Conservation (phyloP, 768 basidiomycete species). For the Termitomyces sp. region DNA sequence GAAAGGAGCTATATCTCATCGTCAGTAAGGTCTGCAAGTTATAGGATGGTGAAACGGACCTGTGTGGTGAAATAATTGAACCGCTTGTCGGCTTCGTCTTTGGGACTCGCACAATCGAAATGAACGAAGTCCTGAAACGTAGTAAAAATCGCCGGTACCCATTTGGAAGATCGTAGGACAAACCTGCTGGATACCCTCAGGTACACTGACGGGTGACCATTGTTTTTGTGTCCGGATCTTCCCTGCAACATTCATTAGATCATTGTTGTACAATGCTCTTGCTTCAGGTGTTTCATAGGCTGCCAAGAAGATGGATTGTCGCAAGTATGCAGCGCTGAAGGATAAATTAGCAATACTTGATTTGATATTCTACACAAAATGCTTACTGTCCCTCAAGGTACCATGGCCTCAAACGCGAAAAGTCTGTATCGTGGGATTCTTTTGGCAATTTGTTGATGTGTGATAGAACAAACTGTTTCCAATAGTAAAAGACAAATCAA, state of each 20-base stretch:
- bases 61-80: slow-evolving; percentile 86
- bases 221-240: slow-evolving; percentile 64
- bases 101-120: slow-evolving; percentile 67
- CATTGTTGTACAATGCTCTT: slow-evolving; percentile 69
- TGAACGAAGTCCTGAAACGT: slow-evolving; percentile 55
- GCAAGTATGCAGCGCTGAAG: slow-evolving; percentile 71
- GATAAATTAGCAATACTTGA: background rate
- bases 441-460: slow-evolving; percentile 87
- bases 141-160: background rate
- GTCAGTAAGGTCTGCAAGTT: background rate
- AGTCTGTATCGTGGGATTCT: slow-evolving; percentile 90
- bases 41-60: slow-evolving; percentile 29
- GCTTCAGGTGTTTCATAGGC: slow-evolving; percentile 88
- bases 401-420: slow-evolving; percentile 97
- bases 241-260: slow-evolving; percentile 79
- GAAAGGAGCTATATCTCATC: slow-evolving; percentile 65
- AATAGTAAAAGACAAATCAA: background rate
- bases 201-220: slow-evolving; percentile 75
- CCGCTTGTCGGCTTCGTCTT: slow-evolving; percentile 82
- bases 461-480: slow-evolving; percentile 70
- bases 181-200: slow-evolving; percentile 80
- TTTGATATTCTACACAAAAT: background rate
- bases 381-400: slow-evolving; percentile 90
- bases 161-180: slow-evolving; percentile 10
- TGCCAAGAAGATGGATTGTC: slow-evolving; percentile 86